Conservation (phyloP, 768 basidiomycete species). For the Rhodotorula babjevae region DNA sequence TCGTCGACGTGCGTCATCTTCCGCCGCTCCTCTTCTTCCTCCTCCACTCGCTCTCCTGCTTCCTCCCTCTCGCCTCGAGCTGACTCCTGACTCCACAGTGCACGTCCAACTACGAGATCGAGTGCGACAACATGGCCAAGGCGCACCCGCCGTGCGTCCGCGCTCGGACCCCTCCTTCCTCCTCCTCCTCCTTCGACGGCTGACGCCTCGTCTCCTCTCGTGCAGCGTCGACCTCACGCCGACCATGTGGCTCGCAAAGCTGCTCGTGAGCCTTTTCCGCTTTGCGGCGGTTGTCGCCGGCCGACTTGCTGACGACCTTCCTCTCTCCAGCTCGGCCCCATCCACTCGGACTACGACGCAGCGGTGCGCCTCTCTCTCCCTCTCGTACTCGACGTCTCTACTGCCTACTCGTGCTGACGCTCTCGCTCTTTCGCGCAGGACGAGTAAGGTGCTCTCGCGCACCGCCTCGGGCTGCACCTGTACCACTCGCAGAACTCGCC, state of each 20-base stretch:
- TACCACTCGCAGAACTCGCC: too few relatives aligned
- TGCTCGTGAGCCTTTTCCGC: conserved; percentile 10
- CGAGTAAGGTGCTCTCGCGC: too few relatives aligned
- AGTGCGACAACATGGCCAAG: conserved; percentile 19
- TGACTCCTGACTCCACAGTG: neutral
- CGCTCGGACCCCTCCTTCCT: too few relatives aligned
- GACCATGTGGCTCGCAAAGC: conserved; percentile 48
- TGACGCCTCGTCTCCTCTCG: neutral
- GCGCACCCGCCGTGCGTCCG: conserved; percentile 15
- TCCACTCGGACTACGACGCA: neutral
- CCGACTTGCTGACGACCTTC: neutral
- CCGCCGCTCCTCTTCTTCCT: conserved; percentile 35
- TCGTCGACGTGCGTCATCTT: conserved; percentile 47
- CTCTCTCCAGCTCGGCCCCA: neutral
- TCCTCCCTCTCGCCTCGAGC: neutral
- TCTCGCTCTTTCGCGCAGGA: too few relatives aligned
- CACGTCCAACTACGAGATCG: conserved; percentile 21
- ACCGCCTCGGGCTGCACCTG: too few relatives aligned
- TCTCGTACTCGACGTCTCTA: too few relatives aligned
- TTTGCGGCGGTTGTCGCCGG: neutral
- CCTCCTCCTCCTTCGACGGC: neutral
- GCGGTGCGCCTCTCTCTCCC: neutral
- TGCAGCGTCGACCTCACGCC: conserved; percentile 44
- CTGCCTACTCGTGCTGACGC: too few relatives aligned
- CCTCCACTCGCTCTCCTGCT: neutral